A percentile compares a stretch with the other conserved stretches of the same genome.
phyloP scores from a whole-genome alignment of 768 basidiomycete species.

The Suillus cothurnatus region DNA sequence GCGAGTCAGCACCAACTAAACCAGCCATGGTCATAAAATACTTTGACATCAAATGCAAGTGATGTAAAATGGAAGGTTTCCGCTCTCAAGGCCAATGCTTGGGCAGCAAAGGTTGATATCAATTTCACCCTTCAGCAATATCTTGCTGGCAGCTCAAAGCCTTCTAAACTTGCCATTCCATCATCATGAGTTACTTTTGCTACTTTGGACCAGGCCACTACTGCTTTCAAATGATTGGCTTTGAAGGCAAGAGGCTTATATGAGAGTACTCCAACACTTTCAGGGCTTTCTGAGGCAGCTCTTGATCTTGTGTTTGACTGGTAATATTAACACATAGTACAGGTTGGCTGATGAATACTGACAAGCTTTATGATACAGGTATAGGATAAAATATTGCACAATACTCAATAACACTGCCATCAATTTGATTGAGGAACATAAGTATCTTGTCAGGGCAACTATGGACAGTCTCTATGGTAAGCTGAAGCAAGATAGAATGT shows the following conservation, averaged over 20 bases:
- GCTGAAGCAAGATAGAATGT: neutral
- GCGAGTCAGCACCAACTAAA: slow-evolving; percentile 6
- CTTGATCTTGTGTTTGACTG: slow-evolving; percentile 5
- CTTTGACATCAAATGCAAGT: neutral
- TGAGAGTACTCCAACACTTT: neutral
- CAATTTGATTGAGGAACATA: neutral
- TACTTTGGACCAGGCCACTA: neutral
- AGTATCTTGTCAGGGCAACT: neutral
- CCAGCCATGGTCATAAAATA: neutral
- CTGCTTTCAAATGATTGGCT: neutral
- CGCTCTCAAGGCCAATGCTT: slow-evolving; percentile 1
- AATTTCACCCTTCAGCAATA: slow-evolving; percentile 3
- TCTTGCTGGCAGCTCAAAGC: neutral
- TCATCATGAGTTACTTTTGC: neutral
- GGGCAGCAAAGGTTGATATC: slow-evolving; percentile 5
- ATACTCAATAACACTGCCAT: neutral
- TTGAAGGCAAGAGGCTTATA: neutral
- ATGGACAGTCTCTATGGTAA: neutral
- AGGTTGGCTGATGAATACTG: neutral
- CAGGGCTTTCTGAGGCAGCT: neutral
- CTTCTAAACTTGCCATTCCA: neutral
- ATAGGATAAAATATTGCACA: slow-evolving; percentile 1
- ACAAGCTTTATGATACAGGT: neutral
- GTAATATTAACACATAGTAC: neutral
- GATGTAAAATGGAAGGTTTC: slow-evolving; percentile 6